phyloP scores from a whole-genome alignment of 371 early-diverging fungal genomes.

The Choanephora cucurbitarum region DNA sequence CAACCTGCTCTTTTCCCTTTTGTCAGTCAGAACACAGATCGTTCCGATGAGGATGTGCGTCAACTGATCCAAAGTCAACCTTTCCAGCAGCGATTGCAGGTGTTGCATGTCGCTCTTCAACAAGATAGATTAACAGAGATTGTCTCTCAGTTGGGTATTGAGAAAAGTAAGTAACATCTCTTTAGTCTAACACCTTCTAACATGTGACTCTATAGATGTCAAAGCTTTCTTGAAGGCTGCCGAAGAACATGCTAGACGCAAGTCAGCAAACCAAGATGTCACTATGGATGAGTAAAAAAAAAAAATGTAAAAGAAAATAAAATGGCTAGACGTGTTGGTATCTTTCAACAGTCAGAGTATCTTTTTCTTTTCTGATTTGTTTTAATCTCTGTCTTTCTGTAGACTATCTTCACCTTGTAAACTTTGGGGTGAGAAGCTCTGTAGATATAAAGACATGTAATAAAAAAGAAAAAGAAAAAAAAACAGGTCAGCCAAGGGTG shows the following conservation, averaged over 20 bases:
- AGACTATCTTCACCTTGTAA: slow-evolving; percentile 19
- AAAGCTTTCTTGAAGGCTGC: slow-evolving; percentile 69
- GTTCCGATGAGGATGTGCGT: slow-evolving; percentile 56
- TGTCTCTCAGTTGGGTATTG: slow-evolving; percentile 54
- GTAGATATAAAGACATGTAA: slow-evolving; percentile 12
- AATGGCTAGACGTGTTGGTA: slow-evolving; percentile 12
- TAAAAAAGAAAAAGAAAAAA: slow-evolving; percentile 8
- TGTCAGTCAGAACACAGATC: slow-evolving; percentile 53
- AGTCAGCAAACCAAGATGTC: slow-evolving; percentile 36
- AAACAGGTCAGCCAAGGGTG: no score
- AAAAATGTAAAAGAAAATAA: slow-evolving; percentile 22
- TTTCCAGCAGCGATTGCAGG: slow-evolving; percentile 69
- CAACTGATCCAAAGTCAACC: slow-evolving; percentile 67
- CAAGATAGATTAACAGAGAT: slow-evolving; percentile 69
- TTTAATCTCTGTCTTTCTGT: slow-evolving; percentile 27
- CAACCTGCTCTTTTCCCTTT: slow-evolving; percentile 65
- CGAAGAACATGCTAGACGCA: slow-evolving; percentile 59
- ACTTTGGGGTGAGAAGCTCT: slow-evolving; percentile 21
- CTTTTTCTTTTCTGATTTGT: slow-evolving; percentile 14
- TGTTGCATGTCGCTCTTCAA: slow-evolving; percentile 65
- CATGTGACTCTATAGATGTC: slow-evolving; percentile 55
- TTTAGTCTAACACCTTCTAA: background rate
- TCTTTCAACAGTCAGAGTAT: slow-evolving; percentile 20
- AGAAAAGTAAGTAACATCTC: slow-evolving; percentile 13
- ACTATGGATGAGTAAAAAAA: slow-evolving; percentile 40